phyloP scores from a whole-genome alignment of 1,139 yeast genomes.

The Nakaseomyces delphensis region DNA sequence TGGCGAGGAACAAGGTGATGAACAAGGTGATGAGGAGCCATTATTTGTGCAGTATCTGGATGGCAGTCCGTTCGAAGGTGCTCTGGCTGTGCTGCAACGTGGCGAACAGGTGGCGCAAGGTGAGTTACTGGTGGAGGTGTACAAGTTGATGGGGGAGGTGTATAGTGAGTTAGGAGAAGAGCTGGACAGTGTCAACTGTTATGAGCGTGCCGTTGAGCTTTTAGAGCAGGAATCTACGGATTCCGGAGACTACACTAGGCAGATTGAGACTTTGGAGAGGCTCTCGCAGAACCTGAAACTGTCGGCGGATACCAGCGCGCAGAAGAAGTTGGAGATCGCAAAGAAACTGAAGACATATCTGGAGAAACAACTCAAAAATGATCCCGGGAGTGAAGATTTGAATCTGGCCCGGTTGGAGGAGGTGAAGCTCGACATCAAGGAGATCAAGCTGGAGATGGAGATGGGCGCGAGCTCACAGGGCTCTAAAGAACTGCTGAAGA shows the following conservation, averaged over 20 bases:
- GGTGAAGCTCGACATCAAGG: slow-evolving; percentile 4
- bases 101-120: slow-evolving; percentile 11
- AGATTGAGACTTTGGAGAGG: slow-evolving; percentile 1
- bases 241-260: not conserved
- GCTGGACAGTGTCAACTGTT: slow-evolving; percentile 39
- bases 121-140: slow-evolving; percentile 8
- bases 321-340: slow-evolving; percentile 2
- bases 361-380: slow-evolving; percentile 41
- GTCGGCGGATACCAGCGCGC: not conserved
- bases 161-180: slow-evolving; percentile 52
- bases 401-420: slow-evolving; percentile 6
- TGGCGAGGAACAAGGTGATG: slow-evolving; percentile 24
- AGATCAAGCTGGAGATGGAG: slow-evolving; percentile 3
- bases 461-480: not conserved
- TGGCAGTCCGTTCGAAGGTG: slow-evolving; percentile 8
- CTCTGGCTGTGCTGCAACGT: slow-evolving; percentile 4
- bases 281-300: slow-evolving; percentile 5
- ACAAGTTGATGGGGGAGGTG: slow-evolving; percentile 21
- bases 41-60: slow-evolving; percentile 26
- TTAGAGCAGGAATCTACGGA: not conserved
- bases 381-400: not conserved
- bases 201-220: slow-evolving; percentile 2
- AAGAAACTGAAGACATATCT: not conserved
- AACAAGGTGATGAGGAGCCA: slow-evolving; percentile 31
- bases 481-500: slow-evolving; percentile 7